Evolutionary conservation across 1,284 basidiomycete species (phyloP), one percentile per base, ranked within the genome.

Genomic region (Ceratobasidium papillatum): DNA sequence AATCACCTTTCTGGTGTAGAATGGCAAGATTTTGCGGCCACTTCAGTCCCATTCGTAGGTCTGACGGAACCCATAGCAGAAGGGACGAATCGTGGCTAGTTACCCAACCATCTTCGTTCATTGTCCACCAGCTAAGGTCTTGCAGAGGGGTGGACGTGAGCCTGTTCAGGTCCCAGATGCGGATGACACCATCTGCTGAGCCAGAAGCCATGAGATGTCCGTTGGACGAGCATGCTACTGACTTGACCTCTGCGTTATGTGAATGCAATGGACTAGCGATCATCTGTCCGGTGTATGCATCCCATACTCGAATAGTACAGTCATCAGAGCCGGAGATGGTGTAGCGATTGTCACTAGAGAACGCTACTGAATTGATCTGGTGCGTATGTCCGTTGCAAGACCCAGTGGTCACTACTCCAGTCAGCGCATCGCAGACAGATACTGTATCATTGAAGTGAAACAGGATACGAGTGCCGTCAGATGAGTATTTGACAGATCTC

Each of bases 181-280:
- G 75, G n/a, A 75, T 56, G 17, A 74, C 54, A 25, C 59, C 19
- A 66, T 75, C 75, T 25, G 17, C 3, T n/a, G 74, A 75, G 3
- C 72, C 74, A 9, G 74, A 75, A 36, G 38, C 65, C 19, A 69
- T 11, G 25, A 34, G 49, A 36, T 2, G 9, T 4, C 64, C 49
- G 32, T 52, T 27, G 19, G 47, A 47, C 22, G 64, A 76, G 64
- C 58, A 76, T 9, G 75, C 27, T n/a, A 76, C 52, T 17, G 38
- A 69, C n/a, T 2, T 54, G 34, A 75, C 68, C 47, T 19, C 19
- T n/a, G 47, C 43, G 5, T 56, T 62, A 19, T 69, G 65, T 19
- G 34, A 56, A 11, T 45, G 8, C 12, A 69, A 22, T 12, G 65
- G 62, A 12, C 56, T 38, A 36, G 25, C 30, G 14, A 51, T 17